Percentiles rank a stretch among this genome's conserved stretches.
Conservation (phyloP, 768 basidiomycete species). For the Hirschioporus abietinus region DNA sequence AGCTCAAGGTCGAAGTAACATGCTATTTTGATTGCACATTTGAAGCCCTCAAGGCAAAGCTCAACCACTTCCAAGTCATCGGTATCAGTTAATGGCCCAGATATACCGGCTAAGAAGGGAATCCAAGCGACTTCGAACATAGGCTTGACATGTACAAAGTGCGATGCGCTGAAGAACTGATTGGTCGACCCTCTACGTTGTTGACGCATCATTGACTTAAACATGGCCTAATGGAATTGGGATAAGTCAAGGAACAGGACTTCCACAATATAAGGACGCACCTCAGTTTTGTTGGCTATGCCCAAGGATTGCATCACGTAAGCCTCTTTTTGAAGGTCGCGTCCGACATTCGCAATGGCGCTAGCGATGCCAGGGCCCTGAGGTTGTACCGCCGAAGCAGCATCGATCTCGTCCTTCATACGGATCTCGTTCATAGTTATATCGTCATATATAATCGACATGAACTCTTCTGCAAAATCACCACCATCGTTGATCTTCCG, state of each 20-base stretch:
- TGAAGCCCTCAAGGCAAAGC: slow-evolving; percentile 92
- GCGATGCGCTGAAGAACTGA: slow-evolving; percentile 94
- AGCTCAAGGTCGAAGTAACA: slow-evolving; percentile 97
- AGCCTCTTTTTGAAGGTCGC: slow-evolving; percentile 93
- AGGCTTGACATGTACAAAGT: slow-evolving; percentile 92
- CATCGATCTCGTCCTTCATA: slow-evolving; percentile 97
- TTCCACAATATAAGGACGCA: slow-evolving; percentile 23
- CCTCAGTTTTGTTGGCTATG: slow-evolving; percentile 97
- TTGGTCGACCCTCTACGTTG: slow-evolving; percentile 84
- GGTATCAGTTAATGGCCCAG: slow-evolving; percentile 90
- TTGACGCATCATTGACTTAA: slow-evolving; percentile 86
- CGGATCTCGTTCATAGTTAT: slow-evolving; percentile 90
- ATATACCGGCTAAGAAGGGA: slow-evolving; percentile 92
- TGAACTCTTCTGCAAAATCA: slow-evolving; percentile 82
- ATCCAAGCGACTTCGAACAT: slow-evolving; percentile 99
- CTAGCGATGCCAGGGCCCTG: slow-evolving; percentile 71
- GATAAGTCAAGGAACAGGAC: background rate
- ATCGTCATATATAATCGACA: slow-evolving; percentile 80
- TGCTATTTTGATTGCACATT: slow-evolving; percentile 92
- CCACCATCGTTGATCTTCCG: slow-evolving; percentile 91
- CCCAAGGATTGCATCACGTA: slow-evolving; percentile 94
- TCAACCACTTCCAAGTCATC: slow-evolving; percentile 92
- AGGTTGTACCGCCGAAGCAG: slow-evolving; percentile 35
- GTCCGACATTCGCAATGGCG: slow-evolving; percentile 82
- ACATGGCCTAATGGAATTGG: slow-evolving; percentile 57